Base-by-base conservation (phyloP, 768 basidiomycete species). In the Rubroboletus pulcherrimus region DNA sequence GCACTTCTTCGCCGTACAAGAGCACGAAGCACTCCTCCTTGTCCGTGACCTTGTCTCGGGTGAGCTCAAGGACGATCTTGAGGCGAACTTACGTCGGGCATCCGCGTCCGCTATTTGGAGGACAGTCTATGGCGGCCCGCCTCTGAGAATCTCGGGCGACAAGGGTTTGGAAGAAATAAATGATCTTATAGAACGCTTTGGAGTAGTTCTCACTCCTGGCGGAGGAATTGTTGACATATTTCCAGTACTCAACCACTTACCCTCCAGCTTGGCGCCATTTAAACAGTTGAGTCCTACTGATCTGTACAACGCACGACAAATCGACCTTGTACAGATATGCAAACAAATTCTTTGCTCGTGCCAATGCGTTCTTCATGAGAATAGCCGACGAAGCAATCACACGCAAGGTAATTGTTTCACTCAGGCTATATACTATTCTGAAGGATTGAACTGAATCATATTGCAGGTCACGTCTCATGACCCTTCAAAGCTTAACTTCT, bases 51-150 rank as follows among this genome's bases (percentile, higher is more conserved):
- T 54, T 31, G 10, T 43, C 33, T 57, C 51, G 7, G 46, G 56
- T 4, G 51, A 33, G 17, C 15, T 39, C 33, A 54, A 43, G 26
- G 46, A 46, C 8, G 34, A 57, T 24, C 46, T 57, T 9, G 52
- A 57, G 30, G 34, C 24, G 6, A 54, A 57, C 42, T 49, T 57
- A 21, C 56, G 56, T 15, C 47, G 56, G 24, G 39, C 29, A 10
- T 15, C 56, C 17, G 56, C 56, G 7, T 57, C 56, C 9, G 45
- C 53, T 17, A 30, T 57, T n/a, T 57, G 56, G 51, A 34, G 56
- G 29, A 12, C 51, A 4, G 17, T 46, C 19, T 53, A 57, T 30
- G 51, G 56, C 15, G 56, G 52, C 10, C 56, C 52, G 11, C 56
- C 56, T 5, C 45, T 49, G 4, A 54, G 49, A 19, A 38, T 39